Percentiles rank a stretch among this genome's conserved stretches.
phyloP scores from a whole-genome alignment of 768 basidiomycete species.

The Arthromyces matolae region DNA sequence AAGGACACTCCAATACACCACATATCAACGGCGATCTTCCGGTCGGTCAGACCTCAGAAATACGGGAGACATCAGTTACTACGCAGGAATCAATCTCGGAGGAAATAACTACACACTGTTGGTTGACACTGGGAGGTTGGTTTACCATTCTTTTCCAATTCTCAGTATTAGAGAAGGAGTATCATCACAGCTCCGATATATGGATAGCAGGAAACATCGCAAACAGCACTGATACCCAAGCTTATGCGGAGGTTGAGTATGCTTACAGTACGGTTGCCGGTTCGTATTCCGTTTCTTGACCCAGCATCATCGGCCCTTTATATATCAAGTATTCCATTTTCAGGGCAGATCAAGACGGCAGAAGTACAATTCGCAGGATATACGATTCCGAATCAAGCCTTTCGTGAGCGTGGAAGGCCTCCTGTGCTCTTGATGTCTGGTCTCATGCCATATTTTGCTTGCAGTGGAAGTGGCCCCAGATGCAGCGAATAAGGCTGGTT shows the following conservation, averaged over 20 bases:
- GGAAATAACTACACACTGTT: constrained; percentile 34
- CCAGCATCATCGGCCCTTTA: background rate
- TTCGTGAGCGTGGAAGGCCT: constrained; percentile 41
- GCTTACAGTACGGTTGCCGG: constrained; percentile 52
- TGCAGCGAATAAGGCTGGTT: constrained; percentile 26
- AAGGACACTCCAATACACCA: constrained; percentile 3
- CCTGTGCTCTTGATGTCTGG: constrained; percentile 12
- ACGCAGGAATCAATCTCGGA: constrained; percentile 34
- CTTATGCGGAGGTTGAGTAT: constrained; percentile 42
- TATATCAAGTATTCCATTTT: background rate
- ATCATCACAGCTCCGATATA: constrained; percentile 51
- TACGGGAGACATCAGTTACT: constrained; percentile 37
- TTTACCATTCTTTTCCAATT: background rate
- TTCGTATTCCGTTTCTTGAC: constrained; percentile 20
- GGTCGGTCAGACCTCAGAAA: constrained; percentile 28
- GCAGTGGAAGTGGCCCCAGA: constrained; percentile 40
- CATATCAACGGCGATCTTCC: constrained; percentile 10
- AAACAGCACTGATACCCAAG: constrained; percentile 34
- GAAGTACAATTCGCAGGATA: constrained; percentile 42
- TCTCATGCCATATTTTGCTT: background rate
- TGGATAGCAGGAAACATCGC: constrained; percentile 50
- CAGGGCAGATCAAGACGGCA: constrained; percentile 46
- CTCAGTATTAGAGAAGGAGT: background rate
- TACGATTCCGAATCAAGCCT: constrained; percentile 42
- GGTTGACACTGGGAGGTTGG: constrained; percentile 48